A percentile compares a stretch with the other conserved stretches of the same genome.
Evolutionary conservation across 2,329 filamentous ascomycete species (phyloP).

Genomic region (Fusarium transvaalense): DNA sequence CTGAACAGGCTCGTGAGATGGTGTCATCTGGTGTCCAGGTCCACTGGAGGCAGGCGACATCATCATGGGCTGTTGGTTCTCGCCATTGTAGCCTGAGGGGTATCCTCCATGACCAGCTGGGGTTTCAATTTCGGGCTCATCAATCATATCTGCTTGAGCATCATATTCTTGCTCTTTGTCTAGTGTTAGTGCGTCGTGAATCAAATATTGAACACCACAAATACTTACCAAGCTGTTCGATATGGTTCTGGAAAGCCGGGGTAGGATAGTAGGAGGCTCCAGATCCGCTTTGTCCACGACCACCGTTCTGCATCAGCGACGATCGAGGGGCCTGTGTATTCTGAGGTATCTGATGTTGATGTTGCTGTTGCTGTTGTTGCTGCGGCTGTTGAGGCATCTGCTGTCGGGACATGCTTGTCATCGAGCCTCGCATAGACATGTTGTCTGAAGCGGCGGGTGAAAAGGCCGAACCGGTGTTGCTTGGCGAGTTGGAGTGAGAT

Average conservation of each 20-base stretch:
- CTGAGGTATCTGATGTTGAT: constrained; percentile 42
- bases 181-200: constrained; percentile 72
- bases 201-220: constrained; percentile 57
- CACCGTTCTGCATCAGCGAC: constrained; percentile 54
- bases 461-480: constrained; percentile 61
- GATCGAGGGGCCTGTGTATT: constrained; percentile 46
- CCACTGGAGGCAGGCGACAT: constrained; percentile 58
- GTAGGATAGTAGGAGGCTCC: constrained; percentile 79
- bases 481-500: constrained; percentile 75
- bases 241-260: constrained; percentile 88
- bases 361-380: constrained; percentile 32
- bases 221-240: constrained; percentile 91
- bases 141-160: constrained; percentile 87
- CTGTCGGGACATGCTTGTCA: constrained; percentile 51
- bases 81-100: constrained; percentile 65
- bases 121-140: constrained; percentile 80
- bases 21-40: constrained; percentile 54
- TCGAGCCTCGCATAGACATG: constrained; percentile 59
- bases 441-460: constrained; percentile 62
- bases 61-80: constrained; percentile 58
- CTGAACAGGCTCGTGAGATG: constrained; percentile 53
- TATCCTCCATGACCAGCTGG: constrained; percentile 75
- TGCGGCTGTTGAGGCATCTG: constrained; percentile 51
- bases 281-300: constrained; percentile 56
- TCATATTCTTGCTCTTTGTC: constrained; percentile 97